Evolutionary conservation across 345 rosid species (phyloP).

Genomic region (Populus deltoides): DNA sequence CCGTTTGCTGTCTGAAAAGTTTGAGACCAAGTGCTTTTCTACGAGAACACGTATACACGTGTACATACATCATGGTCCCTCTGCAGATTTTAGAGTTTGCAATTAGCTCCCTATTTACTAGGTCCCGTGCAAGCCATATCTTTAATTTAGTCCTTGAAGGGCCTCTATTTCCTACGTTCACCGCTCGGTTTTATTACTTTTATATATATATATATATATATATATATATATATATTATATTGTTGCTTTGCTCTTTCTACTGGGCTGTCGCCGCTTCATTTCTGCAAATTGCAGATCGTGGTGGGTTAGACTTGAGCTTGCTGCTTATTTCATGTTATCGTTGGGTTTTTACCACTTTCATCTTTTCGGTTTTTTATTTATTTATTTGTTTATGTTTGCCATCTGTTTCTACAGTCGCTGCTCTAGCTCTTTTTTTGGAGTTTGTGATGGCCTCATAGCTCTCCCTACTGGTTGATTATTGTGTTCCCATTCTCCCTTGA

Average conservation of each 20-base stretch:
- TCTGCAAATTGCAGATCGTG: not conserved
- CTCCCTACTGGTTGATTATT: not conserved
- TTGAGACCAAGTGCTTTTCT: conserved; percentile 32
- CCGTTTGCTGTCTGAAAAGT: conserved; percentile 32
- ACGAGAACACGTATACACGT: not conserved
- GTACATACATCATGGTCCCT: conserved; percentile 13
- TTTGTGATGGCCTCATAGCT: not conserved
- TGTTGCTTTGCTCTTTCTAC: no score
- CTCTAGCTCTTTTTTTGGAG: not conserved
- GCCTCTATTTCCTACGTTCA: not conserved
- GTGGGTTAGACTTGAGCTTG: no score
- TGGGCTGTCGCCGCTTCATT: not conserved
- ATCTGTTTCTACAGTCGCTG: not conserved
- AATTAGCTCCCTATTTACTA: not conserved
- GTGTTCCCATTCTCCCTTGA: no score
- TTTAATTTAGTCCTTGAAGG: not conserved
- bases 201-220: no score
- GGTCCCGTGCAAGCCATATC: not conserved
- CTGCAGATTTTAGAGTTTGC: not conserved
- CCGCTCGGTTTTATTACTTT: not conserved
- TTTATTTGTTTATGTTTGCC: not conserved
- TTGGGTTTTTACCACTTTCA: no score
- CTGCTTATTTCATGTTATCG: no score
- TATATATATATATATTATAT: no score
- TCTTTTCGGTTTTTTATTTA: no score